Conservation (phyloP, 1,139 yeast species). For the Blastobotrys arbuscula region DNA sequence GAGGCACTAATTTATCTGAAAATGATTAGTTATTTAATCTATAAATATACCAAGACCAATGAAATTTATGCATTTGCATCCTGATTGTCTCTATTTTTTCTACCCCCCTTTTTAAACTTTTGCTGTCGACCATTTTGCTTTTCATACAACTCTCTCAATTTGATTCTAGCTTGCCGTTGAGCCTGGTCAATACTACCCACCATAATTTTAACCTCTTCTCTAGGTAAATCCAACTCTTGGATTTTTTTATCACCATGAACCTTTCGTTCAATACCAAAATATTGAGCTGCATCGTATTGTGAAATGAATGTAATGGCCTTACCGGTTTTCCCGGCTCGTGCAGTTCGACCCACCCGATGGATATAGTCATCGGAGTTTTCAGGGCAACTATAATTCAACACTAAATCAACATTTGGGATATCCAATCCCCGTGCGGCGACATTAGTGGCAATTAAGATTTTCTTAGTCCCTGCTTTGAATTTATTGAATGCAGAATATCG, state of each 20-base stretch:
- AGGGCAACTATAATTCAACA: slow-evolving; percentile 90
- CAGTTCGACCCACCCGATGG: slow-evolving; percentile 97
- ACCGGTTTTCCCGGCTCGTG: slow-evolving; percentile 96
- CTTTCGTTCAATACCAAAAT: slow-evolving; percentile 68
- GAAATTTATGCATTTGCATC: slow-evolving; percentile 4
- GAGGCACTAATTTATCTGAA: neutral
- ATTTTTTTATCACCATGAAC: slow-evolving; percentile 55
- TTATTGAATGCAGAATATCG: slow-evolving; percentile 89
- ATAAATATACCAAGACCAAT: no score
- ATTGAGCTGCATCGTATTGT: slow-evolving; percentile 88
- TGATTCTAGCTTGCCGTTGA: slow-evolving; percentile 72
- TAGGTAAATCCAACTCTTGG: slow-evolving; percentile 78
- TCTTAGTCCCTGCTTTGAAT: slow-evolving; percentile 78
- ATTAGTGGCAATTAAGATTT: slow-evolving; percentile 89
- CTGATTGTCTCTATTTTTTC: neutral
- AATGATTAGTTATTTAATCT: no score
- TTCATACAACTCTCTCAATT: slow-evolving; percentile 23
- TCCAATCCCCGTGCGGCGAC: slow-evolving; percentile 98
- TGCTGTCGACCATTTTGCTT: slow-evolving; percentile 17
- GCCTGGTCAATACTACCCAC: slow-evolving; percentile 91
- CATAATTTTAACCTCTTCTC: slow-evolving; percentile 68
- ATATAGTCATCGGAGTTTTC: slow-evolving; percentile 98
- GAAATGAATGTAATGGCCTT: slow-evolving; percentile 87
- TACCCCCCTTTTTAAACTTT: neutral
- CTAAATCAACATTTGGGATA: slow-evolving; percentile 91